These are phyloP conservation scores for Citrullus mucosospermus DNA, from an alignment of 306 rosid genomes.

Conservation along the genomic window DNA sequence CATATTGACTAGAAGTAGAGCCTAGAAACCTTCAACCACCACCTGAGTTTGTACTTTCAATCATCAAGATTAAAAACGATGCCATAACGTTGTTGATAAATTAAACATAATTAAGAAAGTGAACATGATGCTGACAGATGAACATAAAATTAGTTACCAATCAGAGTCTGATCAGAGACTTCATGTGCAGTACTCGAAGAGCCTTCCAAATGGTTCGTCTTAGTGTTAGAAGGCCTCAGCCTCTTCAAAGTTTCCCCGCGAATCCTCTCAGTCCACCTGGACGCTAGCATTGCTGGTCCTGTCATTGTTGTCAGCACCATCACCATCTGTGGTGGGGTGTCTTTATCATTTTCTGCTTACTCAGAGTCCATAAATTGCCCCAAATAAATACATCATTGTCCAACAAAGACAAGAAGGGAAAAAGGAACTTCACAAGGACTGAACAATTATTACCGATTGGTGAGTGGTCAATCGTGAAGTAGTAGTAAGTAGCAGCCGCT, in stretches of 20 bases:
- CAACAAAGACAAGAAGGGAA: neutral
- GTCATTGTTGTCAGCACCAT: neutral
- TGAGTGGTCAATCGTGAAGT: conserved; percentile 38
- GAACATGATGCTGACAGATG: neutral
- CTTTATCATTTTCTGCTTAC: conserved; percentile 27
- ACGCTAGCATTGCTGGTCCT: conserved; percentile 26
- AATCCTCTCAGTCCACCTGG: neutral
- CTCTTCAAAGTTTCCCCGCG: conserved; percentile 47
- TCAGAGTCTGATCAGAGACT: conserved; percentile 30
- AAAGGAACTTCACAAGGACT: neutral
- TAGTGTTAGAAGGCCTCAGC: conserved; percentile 26
- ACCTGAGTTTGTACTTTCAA: neutral
- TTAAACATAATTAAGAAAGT: neutral
- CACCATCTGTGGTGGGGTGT: too few relatives aligned
- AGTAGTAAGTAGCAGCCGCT: conserved; percentile 33
- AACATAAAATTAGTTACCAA: conserved; percentile 25
- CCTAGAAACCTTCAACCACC: neutral
- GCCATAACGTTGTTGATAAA: neutral
- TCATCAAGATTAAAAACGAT: neutral
- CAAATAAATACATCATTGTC: neutral
- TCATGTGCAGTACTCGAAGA: conserved; percentile 2
- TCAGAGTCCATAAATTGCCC: conserved; percentile 11
- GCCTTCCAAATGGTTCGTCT: conserved; percentile 5
- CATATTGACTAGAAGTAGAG: neutral
- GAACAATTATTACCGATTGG: conserved; percentile 33